Evolutionary conservation across 2,329 filamentous ascomycete species (phyloP), one percentile per base, ranked within the genome.

Genomic region (Amauroascus niger): DNA sequence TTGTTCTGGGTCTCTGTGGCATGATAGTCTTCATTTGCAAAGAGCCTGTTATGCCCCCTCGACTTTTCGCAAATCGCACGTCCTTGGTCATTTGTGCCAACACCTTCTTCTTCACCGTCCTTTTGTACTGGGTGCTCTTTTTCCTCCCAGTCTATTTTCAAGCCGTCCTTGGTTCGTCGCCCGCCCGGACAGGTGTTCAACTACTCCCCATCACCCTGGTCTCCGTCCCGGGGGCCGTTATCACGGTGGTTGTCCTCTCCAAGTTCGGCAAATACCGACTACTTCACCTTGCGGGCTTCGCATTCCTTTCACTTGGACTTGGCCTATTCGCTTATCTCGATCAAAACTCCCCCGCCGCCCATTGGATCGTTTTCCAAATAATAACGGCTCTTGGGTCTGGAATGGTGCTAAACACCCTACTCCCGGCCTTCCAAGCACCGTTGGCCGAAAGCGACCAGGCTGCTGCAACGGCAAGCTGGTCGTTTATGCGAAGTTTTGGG

Each of bases 31-130:
- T 49, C n/a, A 46, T 40, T 49, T 35, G 44, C 32, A 13, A 28
- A 13, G 63, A 71, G 46, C 63, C 0, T 35, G 67, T 71, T n/a
- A 71, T 78, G 57, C 73, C 74, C 1, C 63, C 64, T 0, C 61
- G 64, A 18, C 64, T 79, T 26, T 76, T 79, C 60, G 62, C 58
- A 0, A 74, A 73, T 58, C 65, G 70, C 3, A 75, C 73, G 6
- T 35, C 33, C 7, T 35, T 35, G 13, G 13, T 62, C 59, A 0
- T 37, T 58, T 71, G 67, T 49, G 47, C 64, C 3, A 55, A 67
- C 13, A 70, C 65, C 0, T 72, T 75, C 49, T 48, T 75, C 1
- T 63, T 71, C 39, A 62, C 63, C 2, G 56, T 73, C 4, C 57
- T 73, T 2, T 52, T 65, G 2, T 67, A 67, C 44, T 72, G 70